phyloP scores from a whole-genome alignment of 352 stramenopile genomes.

The Phytopythium oedochilum region DNA sequence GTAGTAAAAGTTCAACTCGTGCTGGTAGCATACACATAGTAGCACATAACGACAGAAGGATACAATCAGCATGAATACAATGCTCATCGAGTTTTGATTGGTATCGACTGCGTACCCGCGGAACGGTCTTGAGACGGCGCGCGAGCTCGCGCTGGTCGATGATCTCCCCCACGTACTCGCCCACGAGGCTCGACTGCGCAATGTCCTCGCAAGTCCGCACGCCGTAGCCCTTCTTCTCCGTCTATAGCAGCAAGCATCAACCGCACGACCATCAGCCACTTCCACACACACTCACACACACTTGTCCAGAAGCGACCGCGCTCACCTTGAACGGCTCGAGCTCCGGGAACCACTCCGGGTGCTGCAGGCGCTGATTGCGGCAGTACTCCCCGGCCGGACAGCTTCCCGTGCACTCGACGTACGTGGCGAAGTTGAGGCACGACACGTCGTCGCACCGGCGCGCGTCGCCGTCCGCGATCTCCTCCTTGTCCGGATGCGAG shows the following conservation, averaged over 20 bases:
- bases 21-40: conserved; percentile 13
- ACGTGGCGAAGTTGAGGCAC: conserved; percentile 87
- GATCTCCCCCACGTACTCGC: conserved; percentile 92
- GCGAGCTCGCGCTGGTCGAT: conserved; percentile 86
- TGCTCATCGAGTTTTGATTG: too few relatives aligned
- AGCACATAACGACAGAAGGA: too few relatives aligned
- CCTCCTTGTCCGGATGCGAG: conserved; percentile 30
- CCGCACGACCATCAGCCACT: background rate
- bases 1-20: conserved; percentile 89
- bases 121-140: conserved; percentile 46
- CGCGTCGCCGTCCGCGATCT: conserved; percentile 23
- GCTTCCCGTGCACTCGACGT: conserved; percentile 61
- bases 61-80: too few relatives aligned
- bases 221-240: conserved; percentile 81
- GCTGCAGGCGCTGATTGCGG: conserved; percentile 74
- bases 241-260: too few relatives aligned
- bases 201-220: conserved; percentile 68
- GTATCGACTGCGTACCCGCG: conserved; percentile 44
- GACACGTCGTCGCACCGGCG: conserved; percentile 78
- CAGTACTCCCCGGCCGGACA: conserved; percentile 53
- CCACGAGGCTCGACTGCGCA: conserved; percentile 59
- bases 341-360: conserved; percentile 50
- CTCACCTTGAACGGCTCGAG: conserved; percentile 68
- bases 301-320: background rate
- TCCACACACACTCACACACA: background rate